Base-by-base conservation (phyloP, 148 eudicot genomes). In the Agrostemma githago region DNA sequence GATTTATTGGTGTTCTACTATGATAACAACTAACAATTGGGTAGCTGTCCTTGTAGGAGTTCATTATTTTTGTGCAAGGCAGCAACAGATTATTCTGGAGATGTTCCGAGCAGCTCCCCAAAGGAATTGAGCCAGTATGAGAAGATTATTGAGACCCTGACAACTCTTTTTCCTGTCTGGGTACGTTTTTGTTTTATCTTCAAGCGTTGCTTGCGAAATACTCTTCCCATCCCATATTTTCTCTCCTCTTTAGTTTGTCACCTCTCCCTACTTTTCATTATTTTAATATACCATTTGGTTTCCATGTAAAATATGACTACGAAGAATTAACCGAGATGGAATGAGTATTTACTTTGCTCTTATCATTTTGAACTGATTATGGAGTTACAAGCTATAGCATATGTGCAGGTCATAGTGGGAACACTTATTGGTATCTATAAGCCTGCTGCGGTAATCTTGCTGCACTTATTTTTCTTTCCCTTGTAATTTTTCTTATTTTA, bases 151-250 rank as follows among this genome's bases (percentile, higher is more conserved):
- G 99, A 96, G 85, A 86, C 88, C 43, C 78, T 96, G 85, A 96
- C 99, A 3, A 92, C 99, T 46, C 96, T 96, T 76, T 96, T 96
- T 83, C 99, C 99, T 81, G 66, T 90, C 19, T 95, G 99, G 99
- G 99, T 95, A 88, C 70, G 91, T 75, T 54, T 70, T 76, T 6
- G 40, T 12, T 67, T 66, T n/a, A 40, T 74, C 68, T 20, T 72
- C 40, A 65, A 51, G 5, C 66, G 20, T 62, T 72, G 21, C 21
- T 72, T 69, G 16, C 40, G 19, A 57, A 42, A 63, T 64, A 26
- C 34, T 26, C 34, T 26, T 26, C 34, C 34, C 34, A 26, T 26
- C 34, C 34, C 34, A 26, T 26, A 0, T 26, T 26, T 26, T 26
- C 34, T 26, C 34, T 26, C 1, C 34, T 26, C 34, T 26, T 26